phyloP scores from a whole-genome alignment of 2,329 filamentous ascomycete genomes.

The Fusarium avenaceum region DNA sequence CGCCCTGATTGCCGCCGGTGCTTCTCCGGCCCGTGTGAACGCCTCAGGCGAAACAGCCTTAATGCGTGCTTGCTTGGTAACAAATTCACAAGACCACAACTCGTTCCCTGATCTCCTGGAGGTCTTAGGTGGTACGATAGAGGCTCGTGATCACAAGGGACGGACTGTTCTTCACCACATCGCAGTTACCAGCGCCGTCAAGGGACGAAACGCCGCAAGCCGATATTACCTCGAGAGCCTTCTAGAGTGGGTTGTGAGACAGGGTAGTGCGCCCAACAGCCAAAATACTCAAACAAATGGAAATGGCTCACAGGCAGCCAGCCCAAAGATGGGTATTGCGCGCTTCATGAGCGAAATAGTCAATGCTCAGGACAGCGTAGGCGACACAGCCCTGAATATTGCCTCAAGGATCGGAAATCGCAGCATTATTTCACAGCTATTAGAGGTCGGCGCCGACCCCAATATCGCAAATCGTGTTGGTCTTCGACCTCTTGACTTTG shows the following conservation, averaged over 20 bases:
- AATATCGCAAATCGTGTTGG: conserved; percentile 91
- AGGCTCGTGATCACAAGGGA: conserved; percentile 88
- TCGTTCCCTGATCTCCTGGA: conserved; percentile 93
- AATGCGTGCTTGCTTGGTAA: conserved; percentile 92
- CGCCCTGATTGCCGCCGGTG: conserved; percentile 84
- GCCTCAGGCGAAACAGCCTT: conserved; percentile 90
- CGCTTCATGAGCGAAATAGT: conserved; percentile 98
- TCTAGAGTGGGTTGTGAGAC: conserved; percentile 92
- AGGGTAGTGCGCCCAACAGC: conserved; percentile 75
- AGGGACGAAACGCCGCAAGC: conserved; percentile 89
- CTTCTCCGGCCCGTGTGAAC: conserved; percentile 90
- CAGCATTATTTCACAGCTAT: conserved; percentile 94
- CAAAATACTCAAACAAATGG: conserved; percentile 57
- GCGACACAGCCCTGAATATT: conserved; percentile 94
- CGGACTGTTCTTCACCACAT: conserved; percentile 96
- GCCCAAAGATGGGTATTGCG: conserved; percentile 84
- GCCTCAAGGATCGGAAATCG: conserved; percentile 93
- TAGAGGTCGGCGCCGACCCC: conserved; percentile 96
- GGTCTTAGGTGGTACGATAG: conserved; percentile 88
- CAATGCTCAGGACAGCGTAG: conserved; percentile 92
- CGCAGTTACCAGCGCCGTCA: conserved; percentile 94
- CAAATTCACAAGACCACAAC: conserved; percentile 91
- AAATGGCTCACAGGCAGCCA: conserved; percentile 55
- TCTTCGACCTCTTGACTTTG: conserved; percentile 92
- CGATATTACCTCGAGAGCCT: conserved; percentile 96